Percentiles rank a stretch among this genome's conserved stretches.
phyloP scores from a whole-genome alignment of 2,329 filamentous ascomycete genomes.

The Fusarium veterinarium region DNA sequence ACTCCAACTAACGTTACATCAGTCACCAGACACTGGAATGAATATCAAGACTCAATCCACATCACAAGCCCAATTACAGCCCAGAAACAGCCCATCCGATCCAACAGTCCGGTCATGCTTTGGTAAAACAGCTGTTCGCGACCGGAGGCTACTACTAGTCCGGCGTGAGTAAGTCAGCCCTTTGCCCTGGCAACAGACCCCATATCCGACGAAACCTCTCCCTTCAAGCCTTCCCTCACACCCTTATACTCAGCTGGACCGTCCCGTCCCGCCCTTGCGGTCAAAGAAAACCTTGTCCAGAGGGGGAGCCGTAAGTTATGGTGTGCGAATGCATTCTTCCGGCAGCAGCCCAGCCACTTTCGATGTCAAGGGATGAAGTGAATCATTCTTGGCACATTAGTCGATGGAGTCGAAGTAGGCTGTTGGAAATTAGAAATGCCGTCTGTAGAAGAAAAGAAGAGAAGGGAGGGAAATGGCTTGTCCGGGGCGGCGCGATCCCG shows the following conservation, averaged over 20 bases:
- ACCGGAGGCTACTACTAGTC: neutral
- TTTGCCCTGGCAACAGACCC: neutral
- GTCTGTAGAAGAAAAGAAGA: neutral
- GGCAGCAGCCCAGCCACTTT: neutral
- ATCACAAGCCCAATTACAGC: neutral
- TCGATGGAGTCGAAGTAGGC: neutral
- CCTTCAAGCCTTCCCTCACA: neutral
- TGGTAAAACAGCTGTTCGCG: neutral
- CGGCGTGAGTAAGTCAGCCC: neutral
- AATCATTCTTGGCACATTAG: slow-evolving; percentile 28
- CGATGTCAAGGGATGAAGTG: slow-evolving; percentile 14
- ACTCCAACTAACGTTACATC: neutral
- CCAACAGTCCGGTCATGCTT: neutral
- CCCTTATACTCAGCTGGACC: slow-evolving; percentile 13
- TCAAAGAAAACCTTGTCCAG: neutral
- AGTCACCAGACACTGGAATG: slow-evolving; percentile 22
- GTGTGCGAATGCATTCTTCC: slow-evolving; percentile 1
- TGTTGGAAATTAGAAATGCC: slow-evolving; percentile 7
- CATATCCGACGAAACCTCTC: neutral
- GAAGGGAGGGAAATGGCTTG: slow-evolving; percentile 16
- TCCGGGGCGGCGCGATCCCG: slow-evolving; percentile 35
- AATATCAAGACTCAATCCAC: slow-evolving; percentile 6
- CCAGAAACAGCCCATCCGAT: slow-evolving; percentile 2
- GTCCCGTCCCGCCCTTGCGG: slow-evolving; percentile 32
- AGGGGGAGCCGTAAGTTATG: neutral